Evolutionary conservation across 1,284 basidiomycete species (phyloP).

Genomic region (Apiotrichum montevideense): DNA sequence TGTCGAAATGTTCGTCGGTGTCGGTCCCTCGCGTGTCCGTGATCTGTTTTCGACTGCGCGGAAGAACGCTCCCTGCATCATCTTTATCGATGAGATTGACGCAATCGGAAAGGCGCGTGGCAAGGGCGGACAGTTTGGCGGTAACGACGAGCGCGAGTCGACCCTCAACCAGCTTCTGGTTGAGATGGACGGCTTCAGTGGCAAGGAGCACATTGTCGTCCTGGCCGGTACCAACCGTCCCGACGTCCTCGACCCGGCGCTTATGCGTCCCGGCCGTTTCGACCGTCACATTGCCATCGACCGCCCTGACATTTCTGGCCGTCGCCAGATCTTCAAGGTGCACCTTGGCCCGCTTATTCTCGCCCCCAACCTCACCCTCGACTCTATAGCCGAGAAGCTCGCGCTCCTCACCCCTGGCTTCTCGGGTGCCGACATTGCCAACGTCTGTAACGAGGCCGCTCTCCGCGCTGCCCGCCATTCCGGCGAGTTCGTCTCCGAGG

Average conservation of each 20-base stretch:
- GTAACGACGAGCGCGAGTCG: slow-evolving; percentile 96
- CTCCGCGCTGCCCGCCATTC: slow-evolving; percentile 84
- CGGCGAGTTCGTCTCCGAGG: slow-evolving; percentile 71
- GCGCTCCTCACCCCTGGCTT: slow-evolving; percentile 95
- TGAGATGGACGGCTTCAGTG: slow-evolving; percentile 99
- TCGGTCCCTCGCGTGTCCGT: slow-evolving; percentile 92
- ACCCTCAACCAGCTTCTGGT: slow-evolving; percentile 97
- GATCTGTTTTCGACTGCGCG: slow-evolving; percentile 96
- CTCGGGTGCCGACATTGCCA: slow-evolving; percentile 96
- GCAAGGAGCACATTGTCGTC: slow-evolving; percentile 91
- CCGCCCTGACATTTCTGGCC: slow-evolving; percentile 86
- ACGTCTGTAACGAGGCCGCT: slow-evolving; percentile 97
- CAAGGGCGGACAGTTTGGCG: slow-evolving; percentile 81
- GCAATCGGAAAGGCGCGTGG: slow-evolving; percentile 95
- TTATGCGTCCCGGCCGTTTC: slow-evolving; percentile 96
- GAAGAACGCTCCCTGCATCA: slow-evolving; percentile 97
- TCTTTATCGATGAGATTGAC: slow-evolving; percentile 97
- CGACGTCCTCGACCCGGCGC: slow-evolving; percentile 88
- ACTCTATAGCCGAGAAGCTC: slow-evolving; percentile 79
- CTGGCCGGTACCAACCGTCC: slow-evolving; percentile 95
- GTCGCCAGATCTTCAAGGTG: slow-evolving; percentile 89
- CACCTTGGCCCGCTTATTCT: slow-evolving; percentile 83
- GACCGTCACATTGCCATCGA: slow-evolving; percentile 96
- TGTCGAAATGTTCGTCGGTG: slow-evolving; percentile 99
- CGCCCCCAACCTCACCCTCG: slow-evolving; percentile 54